Evolutionary conservation across 192 early-diverging fungal genomes (phyloP).

Genomic region (Coemansia nantahalensis): DNA sequence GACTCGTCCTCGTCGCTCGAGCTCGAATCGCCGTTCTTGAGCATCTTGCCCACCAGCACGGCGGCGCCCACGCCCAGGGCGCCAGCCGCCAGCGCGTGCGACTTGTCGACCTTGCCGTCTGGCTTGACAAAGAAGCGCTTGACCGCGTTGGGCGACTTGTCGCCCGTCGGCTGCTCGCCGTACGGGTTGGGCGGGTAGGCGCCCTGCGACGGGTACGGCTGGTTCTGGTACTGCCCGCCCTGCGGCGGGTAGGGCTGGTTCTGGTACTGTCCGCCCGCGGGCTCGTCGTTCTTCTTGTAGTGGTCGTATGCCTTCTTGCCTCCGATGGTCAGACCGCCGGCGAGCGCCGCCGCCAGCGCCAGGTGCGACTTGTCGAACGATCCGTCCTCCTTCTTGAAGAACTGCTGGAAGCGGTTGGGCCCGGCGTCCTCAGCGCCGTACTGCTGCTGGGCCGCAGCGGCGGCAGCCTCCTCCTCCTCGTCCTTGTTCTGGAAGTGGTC

Average conservation of each 20-base stretch:
- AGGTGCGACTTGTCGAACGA: conserved; percentile 24
- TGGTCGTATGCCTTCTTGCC: conserved; percentile 32
- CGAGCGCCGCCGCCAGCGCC: conserved; percentile 14
- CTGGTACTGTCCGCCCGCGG: conserved; percentile 11
- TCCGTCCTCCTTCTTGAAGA: conserved; percentile 29
- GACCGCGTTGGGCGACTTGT: background rate
- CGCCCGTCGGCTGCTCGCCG: conserved; percentile 5
- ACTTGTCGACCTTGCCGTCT: background rate
- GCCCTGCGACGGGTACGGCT: background rate
- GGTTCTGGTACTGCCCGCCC: too few relatives aligned
- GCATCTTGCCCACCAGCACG: background rate
- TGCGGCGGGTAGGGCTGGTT: conserved; percentile 10
- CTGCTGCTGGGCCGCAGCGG: too few relatives aligned
- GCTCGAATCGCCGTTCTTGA: background rate
- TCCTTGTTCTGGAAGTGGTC: conserved; percentile 7
- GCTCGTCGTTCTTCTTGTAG: conserved; percentile 14
- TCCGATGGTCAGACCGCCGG: conserved; percentile 7
- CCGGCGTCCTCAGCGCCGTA: conserved; percentile 2
- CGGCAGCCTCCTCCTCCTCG: conserved; percentile 11
- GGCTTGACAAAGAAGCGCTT: background rate
- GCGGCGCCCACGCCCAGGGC: background rate
- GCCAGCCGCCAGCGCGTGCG: background rate
- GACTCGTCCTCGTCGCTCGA: background rate
- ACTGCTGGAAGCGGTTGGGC: conserved; percentile 12
- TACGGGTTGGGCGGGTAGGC: conserved; percentile 3